These are phyloP conservation scores for Neurospora sp. DNA, from an alignment of 495 filamentous ascomycete species.

Conservation along the genomic window DNA sequence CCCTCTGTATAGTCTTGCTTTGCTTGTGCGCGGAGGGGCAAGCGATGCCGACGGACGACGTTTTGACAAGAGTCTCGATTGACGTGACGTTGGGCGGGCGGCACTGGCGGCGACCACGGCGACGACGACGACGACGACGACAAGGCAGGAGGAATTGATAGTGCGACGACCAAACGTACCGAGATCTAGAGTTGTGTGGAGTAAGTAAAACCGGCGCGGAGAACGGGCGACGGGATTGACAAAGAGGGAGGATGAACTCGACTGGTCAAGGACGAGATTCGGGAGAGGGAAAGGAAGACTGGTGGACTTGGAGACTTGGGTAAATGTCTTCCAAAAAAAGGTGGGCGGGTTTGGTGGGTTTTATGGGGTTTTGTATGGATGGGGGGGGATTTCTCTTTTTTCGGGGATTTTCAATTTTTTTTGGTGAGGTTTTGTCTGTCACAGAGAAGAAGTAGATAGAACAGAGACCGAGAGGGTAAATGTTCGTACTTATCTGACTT, in stretches of 20 bases:
- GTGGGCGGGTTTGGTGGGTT: constrained; percentile 12
- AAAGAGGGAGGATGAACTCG: constrained; percentile 13
- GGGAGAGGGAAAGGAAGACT: constrained; percentile 11
- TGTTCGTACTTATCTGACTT: constrained; percentile 24
- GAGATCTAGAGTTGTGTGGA: constrained; percentile 4
- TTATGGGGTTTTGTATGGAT: constrained; percentile 20
- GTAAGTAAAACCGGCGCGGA: constrained; percentile 8
- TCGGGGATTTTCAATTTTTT: constrained; percentile 38
- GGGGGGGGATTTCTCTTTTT: constrained; percentile 8
- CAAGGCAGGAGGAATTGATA: neutral
- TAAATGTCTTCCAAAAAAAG: constrained; percentile 13
- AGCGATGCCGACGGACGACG: neutral
- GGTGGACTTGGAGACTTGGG: constrained; percentile 7
- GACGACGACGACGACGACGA: neutral
- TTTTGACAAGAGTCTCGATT: neutral
- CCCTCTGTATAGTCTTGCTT: too few relatives aligned
- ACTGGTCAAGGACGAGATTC: constrained; percentile 9
- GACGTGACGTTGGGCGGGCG: neutral
- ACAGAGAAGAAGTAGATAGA: constrained; percentile 24
- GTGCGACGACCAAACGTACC: constrained; percentile 10
- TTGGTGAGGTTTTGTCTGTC: constrained; percentile 29
- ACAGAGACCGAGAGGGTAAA: constrained; percentile 20
- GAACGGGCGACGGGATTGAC: constrained; percentile 20
- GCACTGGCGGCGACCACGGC: neutral
- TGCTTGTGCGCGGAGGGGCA: neutral